Evolutionary conservation across 148 eudicot genomes (phyloP), one percentile per base, ranked within the genome.

Genomic region (Polygonum aviculare): DNA sequence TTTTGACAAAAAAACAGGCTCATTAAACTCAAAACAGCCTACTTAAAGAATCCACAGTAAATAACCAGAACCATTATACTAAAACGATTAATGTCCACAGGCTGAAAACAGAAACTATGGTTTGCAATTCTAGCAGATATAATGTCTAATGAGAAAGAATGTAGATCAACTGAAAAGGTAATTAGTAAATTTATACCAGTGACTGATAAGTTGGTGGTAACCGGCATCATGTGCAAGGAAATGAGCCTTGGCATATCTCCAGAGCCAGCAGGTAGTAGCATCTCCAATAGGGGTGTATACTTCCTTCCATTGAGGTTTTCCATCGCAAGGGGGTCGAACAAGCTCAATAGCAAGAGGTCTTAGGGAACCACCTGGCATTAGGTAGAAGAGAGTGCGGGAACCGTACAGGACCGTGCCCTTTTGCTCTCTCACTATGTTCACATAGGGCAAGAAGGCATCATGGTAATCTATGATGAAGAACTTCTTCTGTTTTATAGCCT

Each of bases 151-250:
- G 35, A 7, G 75, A 73, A 19, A n/a, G 4, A 52, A 74, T 10
- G 11, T 60, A 19, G 5, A 21, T 26, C 1, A 44, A 44, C 12
- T 22, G 22, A 60, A 52, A 4, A 16, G 18, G 59, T 16, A 18
- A 59, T 9, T 36, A 5, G 10, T 4, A 14, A 67, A 67, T 21
- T 35, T 35, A 15, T 85, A 94, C 98, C 98, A 94, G 78, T 92
- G 97, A 81, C 92, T 89, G 41, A 85, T 74, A 52, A 94, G 83
- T 82, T 94, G 89, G 80, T 94, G 98, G 82, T 74, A 55, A 40
- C 90, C 98, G 9, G 98, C 88, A 73, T 93, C 98, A 77, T 93
- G 96, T 74, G 97, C 90, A 57, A 89, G 92, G 9, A 90, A 93
- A 82, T 94, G 98, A 77, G 85, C 84, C 77, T 92, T 94, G 26